A percentile compares a stretch with the other conserved stretches of the same genome.
Evolutionary conservation across 2,329 filamentous ascomycete species (phyloP).

Genomic region (Nemania serpens): DNA sequence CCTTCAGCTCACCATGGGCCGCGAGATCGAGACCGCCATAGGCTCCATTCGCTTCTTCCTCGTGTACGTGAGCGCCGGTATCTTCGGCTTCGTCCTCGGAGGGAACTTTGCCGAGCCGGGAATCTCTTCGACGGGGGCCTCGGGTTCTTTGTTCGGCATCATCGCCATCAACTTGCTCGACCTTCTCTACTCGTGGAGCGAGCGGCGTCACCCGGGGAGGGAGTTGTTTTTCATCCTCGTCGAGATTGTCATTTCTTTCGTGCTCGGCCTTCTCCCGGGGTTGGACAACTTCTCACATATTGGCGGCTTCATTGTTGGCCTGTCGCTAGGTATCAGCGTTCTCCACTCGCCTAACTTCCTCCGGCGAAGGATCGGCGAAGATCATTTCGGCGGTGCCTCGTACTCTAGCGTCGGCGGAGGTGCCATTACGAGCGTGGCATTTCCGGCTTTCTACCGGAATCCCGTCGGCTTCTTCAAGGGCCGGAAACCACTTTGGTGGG

Average conservation of each 20-base stretch:
- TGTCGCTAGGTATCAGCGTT: constrained; percentile 83
- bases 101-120: constrained; percentile 88
- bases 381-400: constrained; percentile 55
- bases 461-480: constrained; percentile 86
- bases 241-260: constrained; percentile 87
- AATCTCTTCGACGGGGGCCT: constrained; percentile 85
- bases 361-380: constrained; percentile 72
- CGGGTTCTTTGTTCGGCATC: constrained; percentile 88
- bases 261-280: constrained; percentile 86
- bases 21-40: constrained; percentile 91
- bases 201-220: constrained; percentile 74
- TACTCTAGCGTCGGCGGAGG: constrained; percentile 69
- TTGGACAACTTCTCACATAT: constrained; percentile 98
- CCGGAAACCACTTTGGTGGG: constrained; percentile 94
- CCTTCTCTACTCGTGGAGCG: constrained; percentile 88
- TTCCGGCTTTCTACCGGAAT: constrained; percentile 62
- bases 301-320: constrained; percentile 90
- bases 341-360: constrained; percentile 86
- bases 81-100: constrained; percentile 94
- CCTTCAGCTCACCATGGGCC: constrained; percentile 84
- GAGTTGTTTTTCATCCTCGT: constrained; percentile 87
- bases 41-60: constrained; percentile 85
- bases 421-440: constrained; percentile 49
- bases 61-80: constrained; percentile 88
- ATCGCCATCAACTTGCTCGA: constrained; percentile 88